Base-by-base conservation (phyloP, 2,329 filamentous ascomycete species). In the Seiridium cupressi region DNA sequence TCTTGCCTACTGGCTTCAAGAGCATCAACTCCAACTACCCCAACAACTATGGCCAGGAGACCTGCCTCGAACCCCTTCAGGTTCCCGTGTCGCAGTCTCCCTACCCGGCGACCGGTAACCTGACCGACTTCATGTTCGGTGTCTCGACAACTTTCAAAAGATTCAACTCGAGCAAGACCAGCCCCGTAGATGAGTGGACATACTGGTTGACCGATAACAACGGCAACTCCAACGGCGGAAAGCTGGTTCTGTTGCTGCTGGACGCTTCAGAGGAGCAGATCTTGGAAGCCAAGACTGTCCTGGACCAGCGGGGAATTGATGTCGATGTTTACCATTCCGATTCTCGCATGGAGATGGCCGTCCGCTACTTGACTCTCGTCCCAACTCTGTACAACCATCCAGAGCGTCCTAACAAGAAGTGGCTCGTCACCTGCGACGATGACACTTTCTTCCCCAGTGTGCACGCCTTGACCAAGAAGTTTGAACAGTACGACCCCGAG, bases 371-470 rank as follows among this genome's bases (percentile, higher is more conserved):
- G 31, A 82, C 79, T 0, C 76, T 86, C 2, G 78, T 84, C 2
- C 82, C 83, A 3, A 80, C 79, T 0, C 72, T 86, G 10, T 86
- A 82, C 72, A 79, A 79, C 56, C 82, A 85, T 64, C 75, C 74
- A 2, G 79, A 80, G 2, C 75, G 81, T 51, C 69, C 67, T 32
- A 69, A 69, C 36, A 84, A 81, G 71, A 85, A 83, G 64, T 89
- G 86, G 86, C 77, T 85, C 1, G 84, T 85, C 11, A 79, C 84
- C 11, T 87, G 86, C 68, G 85, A 89, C 64, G 86, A 89, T 64
- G 86, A 89, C 63, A 89, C 86, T 3, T 88, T 87, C 69, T 88
- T 88, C 75, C 80, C 82, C 4, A 86, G 81, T 60, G 84, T 87
- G 70, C 75, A 85, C 57, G 78, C 73, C 9, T 73, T 89, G 10